Evolutionary conservation across 116 monocot species (phyloP), one percentile per base, ranked within the genome.

Genomic region (Dioscorea cayenensis): DNA sequence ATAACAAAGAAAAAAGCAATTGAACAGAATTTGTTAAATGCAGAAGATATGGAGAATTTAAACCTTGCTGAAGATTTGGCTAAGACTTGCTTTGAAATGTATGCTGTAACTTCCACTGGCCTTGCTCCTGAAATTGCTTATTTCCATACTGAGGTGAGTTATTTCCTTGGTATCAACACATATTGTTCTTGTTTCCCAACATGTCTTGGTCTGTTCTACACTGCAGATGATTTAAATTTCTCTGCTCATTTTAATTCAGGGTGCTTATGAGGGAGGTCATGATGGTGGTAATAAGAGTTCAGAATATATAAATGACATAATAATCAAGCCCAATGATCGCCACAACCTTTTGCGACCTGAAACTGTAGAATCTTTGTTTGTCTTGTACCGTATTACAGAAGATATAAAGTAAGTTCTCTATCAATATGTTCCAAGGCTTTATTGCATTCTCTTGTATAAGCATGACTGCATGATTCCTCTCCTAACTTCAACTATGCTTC

Each of bases 121-220:
- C 91, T 99, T 75, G 91, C 97, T 76, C 91, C 97, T 68, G 97
- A 99, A 84, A 99, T 99, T 73, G 89, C 77, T 64, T 91, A 99
- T 70, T 99, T 99, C 73, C 82, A 77, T 69, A 70, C 80, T 58
- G 81, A 99, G 91, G 97, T 99, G 38, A 78, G 84, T 19, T 79
- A 28, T 6, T 14, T n/a, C 43, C 7, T 48, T 68, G 23, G 11
- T 16, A 18, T 9, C 38, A 49, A 38, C 0, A 10, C 4, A 28
- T 27, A 66, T 60, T 20, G 18, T 61, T 37, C 1, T 60, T 43
- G 12, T 43, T 43, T 43, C 1, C 43, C 12, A 6, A 43, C 12
- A 43, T 12, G 6, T 9, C 43, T 43, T 14, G 64, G 12, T 69
- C 50, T 67, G 51, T n/a, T 3, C n/a, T 20, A 59, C 43, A 14